Base-by-base conservation (phyloP, 2,329 filamentous ascomycete species). In the Rutstroemia sp. region DNA sequence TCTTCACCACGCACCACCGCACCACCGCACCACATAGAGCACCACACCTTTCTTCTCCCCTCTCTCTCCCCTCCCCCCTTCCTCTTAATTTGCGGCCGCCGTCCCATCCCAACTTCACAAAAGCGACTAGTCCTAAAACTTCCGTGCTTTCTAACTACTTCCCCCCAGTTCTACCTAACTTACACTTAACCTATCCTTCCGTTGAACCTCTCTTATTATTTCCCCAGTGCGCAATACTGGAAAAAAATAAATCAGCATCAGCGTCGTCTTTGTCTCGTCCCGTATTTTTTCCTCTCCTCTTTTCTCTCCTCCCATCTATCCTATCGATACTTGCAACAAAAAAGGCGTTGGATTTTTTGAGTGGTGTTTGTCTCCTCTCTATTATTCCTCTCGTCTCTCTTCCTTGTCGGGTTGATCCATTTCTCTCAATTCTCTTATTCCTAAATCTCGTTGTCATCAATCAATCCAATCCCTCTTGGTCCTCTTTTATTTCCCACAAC, bases 341-440 rank as follows among this genome's bases (percentile, higher is more conserved):
- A 42, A 38, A 55, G 53, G 53, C 53, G 53, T 55, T 61, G 65
- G 64, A 64, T 7, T 64, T 64, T 64, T 60, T 62, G 65, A 68
- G 65, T 62, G 60, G 61, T 63, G 59, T 65, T 69, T 65, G 54
- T 58, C 58, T 64, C 66, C 63, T 59, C 61, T 59, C 61, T 65
- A 57, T 46, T 59, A 45, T 63, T 63, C 58, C 59, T 66, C 54
- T 65, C 63, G 59, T 65, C 60, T 56, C 57, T 57, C 62, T 64
- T 59, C 25, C 56, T 61, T 57, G 58, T 60, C 53, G 53, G 46
- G 41, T 46, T 56, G 51, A 42, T 38, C 63, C 49, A 60, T 57
- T 63, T 65, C 54, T 64, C 66, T 62, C 60, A 52, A 66, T 66
- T 51, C 38, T 34, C 21, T 47, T 44, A 61, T 51, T 60, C 56